These are phyloP conservation scores for Stephania japonica DNA, from an alignment of 164 flowering plant genomes.

Conservation along the genomic window DNA sequence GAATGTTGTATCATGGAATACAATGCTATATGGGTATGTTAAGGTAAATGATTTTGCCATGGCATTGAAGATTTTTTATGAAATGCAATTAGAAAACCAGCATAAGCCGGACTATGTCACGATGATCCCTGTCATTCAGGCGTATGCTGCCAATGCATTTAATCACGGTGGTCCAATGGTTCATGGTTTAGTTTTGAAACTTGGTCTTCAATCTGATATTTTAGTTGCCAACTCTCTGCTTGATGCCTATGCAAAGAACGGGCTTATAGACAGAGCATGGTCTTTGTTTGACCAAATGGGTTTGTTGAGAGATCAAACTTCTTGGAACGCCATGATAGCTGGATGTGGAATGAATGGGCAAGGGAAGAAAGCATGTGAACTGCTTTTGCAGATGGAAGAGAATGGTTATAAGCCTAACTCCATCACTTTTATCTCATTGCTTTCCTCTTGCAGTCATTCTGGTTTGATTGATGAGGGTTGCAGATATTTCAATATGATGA, in stretches of 20 bases:
- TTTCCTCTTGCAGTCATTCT: conserved; percentile 37
- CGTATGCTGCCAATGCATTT: conserved; percentile 16
- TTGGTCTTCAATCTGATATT: conserved; percentile 22
- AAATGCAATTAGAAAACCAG: conserved; percentile 26
- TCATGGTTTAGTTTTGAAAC: conserved; percentile 26
- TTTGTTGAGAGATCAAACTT: conserved; percentile 25
- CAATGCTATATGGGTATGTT: conserved; percentile 28
- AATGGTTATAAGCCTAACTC: conserved; percentile 25
- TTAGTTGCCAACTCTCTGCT: conserved; percentile 26
- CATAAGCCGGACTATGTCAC: conserved; percentile 29
- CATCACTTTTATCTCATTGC: conserved; percentile 32
- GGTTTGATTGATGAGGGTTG: conserved; percentile 30
- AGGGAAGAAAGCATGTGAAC: conserved; percentile 25
- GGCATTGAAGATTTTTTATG: conserved; percentile 22
- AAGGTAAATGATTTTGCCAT: conserved; percentile 15
- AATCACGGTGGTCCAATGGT: conserved; percentile 18
- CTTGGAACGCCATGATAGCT: conserved; percentile 40
- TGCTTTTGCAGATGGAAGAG: conserved; percentile 22
- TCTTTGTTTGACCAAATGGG: conserved; percentile 27
- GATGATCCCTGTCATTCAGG: conserved; percentile 24
- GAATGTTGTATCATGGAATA: conserved; percentile 34
- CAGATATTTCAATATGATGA: conserved; percentile 26
- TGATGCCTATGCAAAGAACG: conserved; percentile 33
- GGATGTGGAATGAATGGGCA: conserved; percentile 35
- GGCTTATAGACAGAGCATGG: conserved; percentile 24